Evolutionary conservation across 2,329 filamentous ascomycete species (phyloP), one percentile per base, ranked within the genome.

Genomic region (Diplocarpon rosae): DNA sequence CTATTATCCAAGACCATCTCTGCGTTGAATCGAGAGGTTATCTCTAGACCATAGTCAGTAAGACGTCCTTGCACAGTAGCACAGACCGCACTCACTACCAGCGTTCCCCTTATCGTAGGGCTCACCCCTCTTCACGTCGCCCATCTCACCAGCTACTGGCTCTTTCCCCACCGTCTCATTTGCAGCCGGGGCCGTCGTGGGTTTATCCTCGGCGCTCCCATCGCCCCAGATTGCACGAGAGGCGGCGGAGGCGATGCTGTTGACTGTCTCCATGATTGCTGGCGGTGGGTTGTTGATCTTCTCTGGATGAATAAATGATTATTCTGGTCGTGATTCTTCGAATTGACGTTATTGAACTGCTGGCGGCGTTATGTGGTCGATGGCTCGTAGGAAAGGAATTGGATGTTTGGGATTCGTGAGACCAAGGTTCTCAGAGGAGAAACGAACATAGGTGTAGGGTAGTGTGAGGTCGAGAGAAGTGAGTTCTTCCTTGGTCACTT

Each of bases 81-180:
- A 20, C 6, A 13, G 11, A 14, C 6, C 29, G 10, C 14, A 10
- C 29, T 27, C 15, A 28, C 29, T 62, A 77, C 69, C 73, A 68
- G 76, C 71, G 62, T 92, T 92, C 39, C 86, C 86, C 46, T 78
- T 77, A 59, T 92, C 86, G 56, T 80, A 93, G 0, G 86, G 86
- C 61, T 90, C 80, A 11, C 75, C 76, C 35, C 70, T 71, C 17
- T 72, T 71, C 4, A 83, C 82, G 59, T 81, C 68, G 32, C 86
- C 86, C 46, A 72, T 67, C 41, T 76, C 67, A 16, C 86, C 86
- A 15, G 83, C 83, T 36, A 88, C 63, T 14, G 86, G 86, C 65
- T 93, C 86, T 54, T 66, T 63, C 37, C 69, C 69, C 32, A 62
- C 8, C 1, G 47, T 50, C 38, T 49, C 47, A 29, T 48, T 54